Conservation (phyloP, 2,329 filamentous ascomycete genomes). For the Colletotrichum chrysophilum region DNA sequence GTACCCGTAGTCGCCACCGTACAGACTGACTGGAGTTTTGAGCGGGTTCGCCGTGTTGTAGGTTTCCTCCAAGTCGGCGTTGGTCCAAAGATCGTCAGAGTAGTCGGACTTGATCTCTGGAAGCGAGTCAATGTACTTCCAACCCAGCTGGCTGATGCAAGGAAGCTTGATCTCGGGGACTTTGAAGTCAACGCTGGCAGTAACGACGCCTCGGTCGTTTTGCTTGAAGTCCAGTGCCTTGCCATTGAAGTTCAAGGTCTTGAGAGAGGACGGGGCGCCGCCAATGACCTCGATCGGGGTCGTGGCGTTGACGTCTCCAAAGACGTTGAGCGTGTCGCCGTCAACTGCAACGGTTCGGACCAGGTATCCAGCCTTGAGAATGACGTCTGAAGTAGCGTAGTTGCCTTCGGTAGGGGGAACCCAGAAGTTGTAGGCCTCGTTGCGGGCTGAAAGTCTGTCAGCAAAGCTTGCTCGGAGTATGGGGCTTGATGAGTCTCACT, state of each 20-base stretch:
- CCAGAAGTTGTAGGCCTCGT: constrained; percentile 30
- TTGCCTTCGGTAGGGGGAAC: constrained; percentile 21
- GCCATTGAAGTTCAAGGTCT: constrained; percentile 24
- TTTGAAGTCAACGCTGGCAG: constrained; percentile 21
- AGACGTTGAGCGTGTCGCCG: constrained; percentile 25
- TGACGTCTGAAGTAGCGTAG: constrained; percentile 25
- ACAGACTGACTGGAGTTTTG: constrained; percentile 68
- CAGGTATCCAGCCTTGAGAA: constrained; percentile 28
- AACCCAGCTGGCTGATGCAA: constrained; percentile 10
- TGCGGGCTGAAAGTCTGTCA: constrained; percentile 17
- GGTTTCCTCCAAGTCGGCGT: constrained; percentile 38
- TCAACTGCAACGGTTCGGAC: constrained; percentile 21
- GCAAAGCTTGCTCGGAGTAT: not conserved
- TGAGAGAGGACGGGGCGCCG: constrained; percentile 21
- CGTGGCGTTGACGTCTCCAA: constrained; percentile 26
- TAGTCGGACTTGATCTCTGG: constrained; percentile 25
- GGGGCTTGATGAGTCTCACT: constrained; percentile 31
- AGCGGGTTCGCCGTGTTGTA: constrained; percentile 32
- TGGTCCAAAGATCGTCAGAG: constrained; percentile 48
- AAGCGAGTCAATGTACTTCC: constrained; percentile 26
- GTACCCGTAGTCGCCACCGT: constrained; percentile 73
- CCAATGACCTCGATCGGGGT: constrained; percentile 26
- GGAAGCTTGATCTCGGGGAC: constrained; percentile 18
- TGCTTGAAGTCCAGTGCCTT: constrained; percentile 21
- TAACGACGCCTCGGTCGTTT: constrained; percentile 21